Conservation (phyloP, 2,329 filamentous ascomycete species). For the Fusarium praegraminearum region DNA sequence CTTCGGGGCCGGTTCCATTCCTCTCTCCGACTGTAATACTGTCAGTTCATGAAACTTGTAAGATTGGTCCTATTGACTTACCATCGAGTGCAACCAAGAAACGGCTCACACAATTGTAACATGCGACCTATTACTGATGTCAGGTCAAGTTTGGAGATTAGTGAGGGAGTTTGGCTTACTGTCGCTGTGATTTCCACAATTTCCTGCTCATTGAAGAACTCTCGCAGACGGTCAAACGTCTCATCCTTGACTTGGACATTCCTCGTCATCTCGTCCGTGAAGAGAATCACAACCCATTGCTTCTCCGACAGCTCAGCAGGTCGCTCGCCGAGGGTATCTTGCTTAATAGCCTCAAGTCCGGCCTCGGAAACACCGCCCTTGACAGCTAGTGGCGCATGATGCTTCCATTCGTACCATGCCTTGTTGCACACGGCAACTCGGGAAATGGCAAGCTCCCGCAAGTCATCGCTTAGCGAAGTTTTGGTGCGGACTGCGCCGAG, state of each 20-base stretch:
- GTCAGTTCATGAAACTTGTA: constrained; percentile 46
- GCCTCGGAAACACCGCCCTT: constrained; percentile 67
- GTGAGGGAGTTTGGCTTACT: constrained; percentile 55
- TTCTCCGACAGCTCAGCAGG: constrained; percentile 62
- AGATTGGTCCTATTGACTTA: constrained; percentile 53
- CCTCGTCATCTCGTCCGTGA: constrained; percentile 87
- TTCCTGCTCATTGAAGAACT: constrained; percentile 74
- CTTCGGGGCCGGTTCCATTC: constrained; percentile 65
- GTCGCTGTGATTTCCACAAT: constrained; percentile 86
- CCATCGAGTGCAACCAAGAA: constrained; percentile 86
- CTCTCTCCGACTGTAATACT: constrained; percentile 65
- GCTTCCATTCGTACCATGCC: constrained; percentile 87
- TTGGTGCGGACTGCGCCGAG: constrained; percentile 71
- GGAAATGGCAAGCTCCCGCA: constrained; percentile 84
- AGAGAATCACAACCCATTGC: constrained; percentile 77
- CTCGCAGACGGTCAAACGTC: constrained; percentile 73
- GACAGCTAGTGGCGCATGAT: constrained; percentile 77
- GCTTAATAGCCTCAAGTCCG: constrained; percentile 61
- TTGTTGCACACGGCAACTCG: constrained; percentile 83
- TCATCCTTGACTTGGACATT: constrained; percentile 76
- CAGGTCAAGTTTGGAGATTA: constrained; percentile 20
- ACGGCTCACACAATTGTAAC: constrained; percentile 87
- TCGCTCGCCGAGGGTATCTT: constrained; percentile 47
- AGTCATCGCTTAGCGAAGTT: constrained; percentile 62
- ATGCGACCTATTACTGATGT: constrained; percentile 64